phyloP scores from a whole-genome alignment of 768 basidiomycete genomes.

The Trametes sanguinea region DNA sequence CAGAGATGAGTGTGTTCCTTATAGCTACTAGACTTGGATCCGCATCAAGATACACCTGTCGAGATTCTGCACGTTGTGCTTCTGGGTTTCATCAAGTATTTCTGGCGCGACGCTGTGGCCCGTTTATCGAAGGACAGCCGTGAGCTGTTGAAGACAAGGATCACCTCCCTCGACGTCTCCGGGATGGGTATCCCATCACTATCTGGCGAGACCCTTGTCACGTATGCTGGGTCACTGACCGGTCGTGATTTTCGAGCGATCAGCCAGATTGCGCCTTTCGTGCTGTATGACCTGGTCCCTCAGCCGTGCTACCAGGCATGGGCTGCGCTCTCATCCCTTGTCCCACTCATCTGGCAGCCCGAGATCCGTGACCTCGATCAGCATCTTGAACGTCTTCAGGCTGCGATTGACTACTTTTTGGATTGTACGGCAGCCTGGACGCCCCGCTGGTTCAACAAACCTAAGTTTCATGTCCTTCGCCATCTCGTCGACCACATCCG shows the following conservation, averaged over 20 bases:
- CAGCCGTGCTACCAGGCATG: constrained; percentile 32
- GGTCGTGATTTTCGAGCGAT: constrained; percentile 37
- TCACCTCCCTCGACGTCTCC: constrained; percentile 29
- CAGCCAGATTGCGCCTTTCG: constrained; percentile 39
- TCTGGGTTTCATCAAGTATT: constrained; percentile 50
- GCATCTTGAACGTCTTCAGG: constrained; percentile 32
- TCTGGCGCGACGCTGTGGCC: constrained; percentile 43
- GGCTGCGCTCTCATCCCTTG: constrained; percentile 36
- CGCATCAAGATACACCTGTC: constrained; percentile 37
- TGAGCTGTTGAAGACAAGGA: too few relatives aligned
- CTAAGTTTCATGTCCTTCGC: constrained; percentile 31
- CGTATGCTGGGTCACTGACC: constrained; percentile 40
- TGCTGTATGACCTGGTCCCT: constrained; percentile 40
- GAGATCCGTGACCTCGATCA: constrained; percentile 31
- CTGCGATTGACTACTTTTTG: not conserved
- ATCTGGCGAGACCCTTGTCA: constrained; percentile 36
- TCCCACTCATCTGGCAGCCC: constrained; percentile 44
- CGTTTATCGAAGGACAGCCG: constrained; percentile 7
- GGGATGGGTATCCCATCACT: constrained; percentile 38
- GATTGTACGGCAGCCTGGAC: constrained; percentile 19
- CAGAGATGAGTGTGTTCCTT: not conserved
- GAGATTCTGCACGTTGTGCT: constrained; percentile 43
- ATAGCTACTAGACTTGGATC: constrained; percentile 38
- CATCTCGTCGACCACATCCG: constrained; percentile 29
- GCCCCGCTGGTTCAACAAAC: constrained; percentile 27